Evolutionary conservation across 768 basidiomycete species (phyloP).

Genomic region (Boletus coccyginus): DNA sequence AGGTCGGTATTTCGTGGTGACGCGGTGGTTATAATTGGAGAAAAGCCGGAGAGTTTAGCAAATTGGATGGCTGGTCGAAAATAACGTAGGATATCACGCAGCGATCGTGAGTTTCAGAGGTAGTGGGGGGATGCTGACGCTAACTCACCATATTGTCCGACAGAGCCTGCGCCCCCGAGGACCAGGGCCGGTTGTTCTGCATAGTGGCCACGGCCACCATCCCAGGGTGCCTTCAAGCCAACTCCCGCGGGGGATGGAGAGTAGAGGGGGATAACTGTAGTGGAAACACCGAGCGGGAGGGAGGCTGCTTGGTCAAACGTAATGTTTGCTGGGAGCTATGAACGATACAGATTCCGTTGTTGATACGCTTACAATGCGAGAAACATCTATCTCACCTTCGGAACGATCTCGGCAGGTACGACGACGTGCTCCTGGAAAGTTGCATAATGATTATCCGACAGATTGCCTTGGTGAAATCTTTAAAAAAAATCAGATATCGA

Average conservation of each 20-base stretch:
- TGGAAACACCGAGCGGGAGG: slow-evolving; percentile 31
- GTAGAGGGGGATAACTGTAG: slow-evolving; percentile 35
- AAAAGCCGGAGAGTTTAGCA: slow-evolving; percentile 34
- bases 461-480: slow-evolving; percentile 18
- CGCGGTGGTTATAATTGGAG: slow-evolving; percentile 40
- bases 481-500: background rate
- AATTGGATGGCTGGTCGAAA: slow-evolving; percentile 32
- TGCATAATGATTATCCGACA: slow-evolving; percentile 1
- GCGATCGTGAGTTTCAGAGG: slow-evolving; percentile 4
- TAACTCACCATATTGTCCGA: slow-evolving; percentile 38
- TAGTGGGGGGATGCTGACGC: slow-evolving; percentile 21
- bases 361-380: background rate
- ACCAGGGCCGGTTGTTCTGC: slow-evolving; percentile 34
- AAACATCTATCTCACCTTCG: slow-evolving; percentile 5
- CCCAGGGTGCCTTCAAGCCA: slow-evolving; percentile 35
- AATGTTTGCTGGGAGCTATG: slow-evolving; percentile 36
- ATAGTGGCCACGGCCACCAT: slow-evolving; percentile 29
- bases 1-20: slow-evolving; percentile 33
- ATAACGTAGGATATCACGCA: no score
- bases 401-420: slow-evolving; percentile 20
- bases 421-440: slow-evolving; percentile 30
- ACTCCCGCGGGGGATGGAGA: slow-evolving; percentile 24
- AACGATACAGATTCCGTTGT: slow-evolving; percentile 7
- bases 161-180: slow-evolving; percentile 36
- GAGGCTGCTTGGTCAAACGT: slow-evolving; percentile 40